Evolutionary conservation across 371 early-diverging fungal species (phyloP).

Genomic region (Mucor racemosus): DNA sequence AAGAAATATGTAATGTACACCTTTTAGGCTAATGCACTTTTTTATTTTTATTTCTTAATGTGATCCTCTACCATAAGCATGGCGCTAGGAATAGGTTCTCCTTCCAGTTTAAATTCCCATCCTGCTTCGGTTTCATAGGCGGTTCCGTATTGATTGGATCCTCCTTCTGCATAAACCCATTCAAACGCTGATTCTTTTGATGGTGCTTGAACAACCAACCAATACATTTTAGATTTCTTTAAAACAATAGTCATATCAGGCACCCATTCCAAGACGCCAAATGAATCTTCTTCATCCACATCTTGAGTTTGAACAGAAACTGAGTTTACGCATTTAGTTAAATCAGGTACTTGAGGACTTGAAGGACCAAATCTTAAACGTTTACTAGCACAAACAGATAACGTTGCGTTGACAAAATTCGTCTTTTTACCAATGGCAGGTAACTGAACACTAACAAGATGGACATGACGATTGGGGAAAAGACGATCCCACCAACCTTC

Average conservation of each 20-base stretch:
- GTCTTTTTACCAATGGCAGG: slow-evolving; percentile 24
- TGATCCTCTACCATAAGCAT: slow-evolving; percentile 31
- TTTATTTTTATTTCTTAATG: not conserved
- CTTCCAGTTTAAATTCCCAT: slow-evolving; percentile 24
- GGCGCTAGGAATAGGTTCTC: slow-evolving; percentile 26
- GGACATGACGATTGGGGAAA: slow-evolving; percentile 43
- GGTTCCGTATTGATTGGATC: slow-evolving; percentile 12
- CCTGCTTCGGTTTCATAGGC: slow-evolving; percentile 25
- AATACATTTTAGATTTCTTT: slow-evolving; percentile 25
- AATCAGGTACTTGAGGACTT: slow-evolving; percentile 19
- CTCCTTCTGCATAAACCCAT: slow-evolving; percentile 23
- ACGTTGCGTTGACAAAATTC: slow-evolving; percentile 16
- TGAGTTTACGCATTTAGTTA: slow-evolving; percentile 18
- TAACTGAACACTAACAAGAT: slow-evolving; percentile 36
- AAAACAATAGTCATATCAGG: slow-evolving; percentile 24
- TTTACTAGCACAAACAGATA: slow-evolving; percentile 38
- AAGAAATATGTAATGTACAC: not conserved
- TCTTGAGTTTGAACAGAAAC: slow-evolving; percentile 7
- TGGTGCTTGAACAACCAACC: slow-evolving; percentile 30
- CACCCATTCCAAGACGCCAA: slow-evolving; percentile 31
- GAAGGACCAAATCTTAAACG: not conserved
- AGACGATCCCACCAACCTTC: slow-evolving; percentile 53
- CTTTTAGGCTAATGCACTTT: not conserved
- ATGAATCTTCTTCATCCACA: slow-evolving; percentile 6
- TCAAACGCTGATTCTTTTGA: slow-evolving; percentile 1